Conservation (phyloP, 306 rosid species). For the Medicago lupulina region DNA sequence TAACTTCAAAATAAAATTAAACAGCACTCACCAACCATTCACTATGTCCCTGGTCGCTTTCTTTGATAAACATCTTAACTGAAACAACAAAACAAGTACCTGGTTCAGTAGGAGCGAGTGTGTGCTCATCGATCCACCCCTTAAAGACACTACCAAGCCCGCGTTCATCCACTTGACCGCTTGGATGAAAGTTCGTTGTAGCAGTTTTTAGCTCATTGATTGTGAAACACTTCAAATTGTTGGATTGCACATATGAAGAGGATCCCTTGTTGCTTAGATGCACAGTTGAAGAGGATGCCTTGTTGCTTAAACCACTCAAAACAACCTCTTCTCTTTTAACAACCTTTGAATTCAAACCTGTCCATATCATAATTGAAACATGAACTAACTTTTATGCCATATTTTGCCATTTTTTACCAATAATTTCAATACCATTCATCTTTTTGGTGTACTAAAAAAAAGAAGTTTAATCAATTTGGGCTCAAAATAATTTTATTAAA, state of each 20-base stretch:
- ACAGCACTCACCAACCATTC: slow-evolving; percentile 83
- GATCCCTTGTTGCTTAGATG: slow-evolving; percentile 60
- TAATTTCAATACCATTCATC: too few relatives aligned
- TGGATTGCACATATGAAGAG: slow-evolving; percentile 55
- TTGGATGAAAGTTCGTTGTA: slow-evolving; percentile 94
- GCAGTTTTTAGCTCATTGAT: slow-evolving; percentile 77
- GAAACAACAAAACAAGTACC: slow-evolving; percentile 93
- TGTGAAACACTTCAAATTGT: slow-evolving; percentile 71
- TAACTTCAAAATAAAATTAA: slow-evolving; percentile 28
- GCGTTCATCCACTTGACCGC: slow-evolving; percentile 89
- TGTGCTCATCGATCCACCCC: slow-evolving; percentile 89
- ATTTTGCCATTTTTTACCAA: too few relatives aligned
- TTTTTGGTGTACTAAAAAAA: too few relatives aligned
- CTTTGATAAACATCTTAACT: slow-evolving; percentile 88
- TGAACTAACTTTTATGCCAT: not conserved
- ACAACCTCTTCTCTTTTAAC: slow-evolving; percentile 45
- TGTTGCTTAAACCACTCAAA: slow-evolving; percentile 52
- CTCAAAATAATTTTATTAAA: too few relatives aligned
- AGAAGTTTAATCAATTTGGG: too few relatives aligned
- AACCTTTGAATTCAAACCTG: slow-evolving; percentile 60
- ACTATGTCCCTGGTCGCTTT: slow-evolving; percentile 73
- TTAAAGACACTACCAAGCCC: slow-evolving; percentile 90
- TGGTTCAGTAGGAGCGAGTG: slow-evolving; percentile 73
- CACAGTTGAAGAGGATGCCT: slow-evolving; percentile 51
- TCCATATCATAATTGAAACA: slow-evolving; percentile 16